These are phyloP conservation scores for Parastagonospora avenae DNA, from an alignment of 2,329 filamentous ascomycete species.

Conservation along the genomic window DNA sequence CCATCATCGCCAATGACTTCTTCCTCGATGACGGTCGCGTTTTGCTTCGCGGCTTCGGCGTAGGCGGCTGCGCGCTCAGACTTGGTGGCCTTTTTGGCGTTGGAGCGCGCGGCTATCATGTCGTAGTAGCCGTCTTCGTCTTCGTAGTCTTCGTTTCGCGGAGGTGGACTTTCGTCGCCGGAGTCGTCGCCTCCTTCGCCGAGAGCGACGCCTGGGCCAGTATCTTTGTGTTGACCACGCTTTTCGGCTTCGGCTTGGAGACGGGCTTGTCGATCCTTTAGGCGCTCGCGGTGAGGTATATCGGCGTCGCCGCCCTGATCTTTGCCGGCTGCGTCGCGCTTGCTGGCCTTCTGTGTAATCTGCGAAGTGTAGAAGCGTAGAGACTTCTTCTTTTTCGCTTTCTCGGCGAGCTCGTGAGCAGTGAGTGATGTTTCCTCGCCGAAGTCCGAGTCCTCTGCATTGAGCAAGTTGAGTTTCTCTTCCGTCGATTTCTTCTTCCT, in stretches of 20 bases:
- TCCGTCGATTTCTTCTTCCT: slow-evolving; percentile 45
- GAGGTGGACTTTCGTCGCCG: slow-evolving; percentile 59
- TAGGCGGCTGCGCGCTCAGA: slow-evolving; percentile 68
- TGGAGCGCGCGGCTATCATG: slow-evolving; percentile 73
- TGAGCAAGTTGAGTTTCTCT: slow-evolving; percentile 43
- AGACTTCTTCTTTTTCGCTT: slow-evolving; percentile 86
- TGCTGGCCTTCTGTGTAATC: slow-evolving; percentile 92
- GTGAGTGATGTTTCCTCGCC: slow-evolving; percentile 86
- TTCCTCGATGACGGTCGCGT: slow-evolving; percentile 67
- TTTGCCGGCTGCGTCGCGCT: slow-evolving; percentile 73
- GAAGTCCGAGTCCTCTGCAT: slow-evolving; percentile 80
- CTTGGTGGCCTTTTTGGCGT: slow-evolving; percentile 73
- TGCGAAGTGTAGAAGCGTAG: slow-evolving; percentile 98
- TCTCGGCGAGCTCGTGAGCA: slow-evolving; percentile 79
- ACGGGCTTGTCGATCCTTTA: slow-evolving; percentile 82
- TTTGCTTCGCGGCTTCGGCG: slow-evolving; percentile 59
- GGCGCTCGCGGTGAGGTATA: slow-evolving; percentile 85
- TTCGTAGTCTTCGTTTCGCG: slow-evolving; percentile 49
- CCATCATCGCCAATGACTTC: slow-evolving; percentile 79
- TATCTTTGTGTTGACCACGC: slow-evolving; percentile 68
- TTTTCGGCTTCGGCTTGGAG: slow-evolving; percentile 88
- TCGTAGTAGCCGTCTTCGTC: slow-evolving; percentile 84
- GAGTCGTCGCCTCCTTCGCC: slow-evolving; percentile 68
- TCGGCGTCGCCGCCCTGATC: slow-evolving; percentile 80
- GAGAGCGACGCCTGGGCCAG: slow-evolving; percentile 65